Conservation (phyloP, 2,329 filamentous ascomycete genomes). For the Anthostomella pinea region DNA sequence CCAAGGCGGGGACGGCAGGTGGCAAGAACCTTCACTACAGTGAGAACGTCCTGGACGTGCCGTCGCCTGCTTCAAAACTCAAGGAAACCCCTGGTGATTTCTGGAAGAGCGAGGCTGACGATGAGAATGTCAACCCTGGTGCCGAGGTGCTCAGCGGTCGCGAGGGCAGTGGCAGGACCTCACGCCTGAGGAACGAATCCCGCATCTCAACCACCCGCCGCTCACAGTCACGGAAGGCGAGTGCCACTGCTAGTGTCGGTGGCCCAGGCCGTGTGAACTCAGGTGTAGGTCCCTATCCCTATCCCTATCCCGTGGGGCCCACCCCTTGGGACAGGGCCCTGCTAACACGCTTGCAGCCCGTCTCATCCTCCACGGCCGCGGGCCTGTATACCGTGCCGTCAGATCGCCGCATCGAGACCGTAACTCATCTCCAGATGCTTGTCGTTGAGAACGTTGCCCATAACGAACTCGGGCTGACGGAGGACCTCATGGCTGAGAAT, state of each 20-base stretch:
- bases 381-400: slow-evolving; percentile 55
- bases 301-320: slow-evolving; percentile 14
- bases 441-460: slow-evolving; percentile 90
- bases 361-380: slow-evolving; percentile 21
- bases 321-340: slow-evolving; percentile 2
- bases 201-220: slow-evolving; percentile 47
- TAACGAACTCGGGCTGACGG: slow-evolving; percentile 79
- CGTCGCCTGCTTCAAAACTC: slow-evolving; percentile 36
- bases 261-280: slow-evolving; percentile 49
- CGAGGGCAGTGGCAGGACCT: slow-evolving; percentile 50
- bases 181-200: slow-evolving; percentile 50
- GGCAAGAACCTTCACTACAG: slow-evolving; percentile 90
- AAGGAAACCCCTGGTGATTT: slow-evolving; percentile 48
- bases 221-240: slow-evolving; percentile 58
- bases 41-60: slow-evolving; percentile 81
- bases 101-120: slow-evolving; percentile 75
- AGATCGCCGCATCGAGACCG: slow-evolving; percentile 57
- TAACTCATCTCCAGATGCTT: slow-evolving; percentile 79
- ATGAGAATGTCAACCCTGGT: slow-evolving; percentile 45
- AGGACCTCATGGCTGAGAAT: slow-evolving; percentile 90
- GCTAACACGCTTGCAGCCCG: slow-evolving; percentile 30
- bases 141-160: slow-evolving; percentile 47
- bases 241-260: slow-evolving; percentile 36
- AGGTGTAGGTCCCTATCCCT: slow-evolving; percentile 37
- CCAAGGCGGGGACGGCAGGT: slow-evolving; percentile 66